phyloP scores from a whole-genome alignment of 805 yeast genomes.

The Lipomyces mesembrius region DNA sequence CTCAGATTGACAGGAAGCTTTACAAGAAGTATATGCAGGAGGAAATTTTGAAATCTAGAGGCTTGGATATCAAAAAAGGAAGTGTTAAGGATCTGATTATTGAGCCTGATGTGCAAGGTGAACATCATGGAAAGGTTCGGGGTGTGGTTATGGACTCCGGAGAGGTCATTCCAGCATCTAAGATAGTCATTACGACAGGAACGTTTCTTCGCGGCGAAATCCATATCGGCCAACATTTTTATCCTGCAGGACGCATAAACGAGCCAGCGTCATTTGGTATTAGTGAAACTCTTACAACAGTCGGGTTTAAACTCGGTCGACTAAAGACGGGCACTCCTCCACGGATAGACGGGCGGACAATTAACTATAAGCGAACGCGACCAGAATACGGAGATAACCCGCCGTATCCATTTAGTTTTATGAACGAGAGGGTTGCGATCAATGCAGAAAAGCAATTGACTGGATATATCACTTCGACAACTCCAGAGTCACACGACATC shows the following conservation, averaged over 20 bases:
- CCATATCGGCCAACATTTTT: constrained; percentile 79
- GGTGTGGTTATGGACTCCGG: constrained; percentile 82
- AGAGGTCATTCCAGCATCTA: constrained; percentile 58
- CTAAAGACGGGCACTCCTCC: constrained; percentile 98
- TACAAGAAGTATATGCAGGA: constrained; percentile 81
- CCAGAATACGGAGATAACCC: constrained; percentile 80
- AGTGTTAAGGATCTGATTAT: constrained; percentile 85
- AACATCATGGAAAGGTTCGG: constrained; percentile 37
- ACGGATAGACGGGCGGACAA: constrained; percentile 71
- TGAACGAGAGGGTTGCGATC: constrained; percentile 71
- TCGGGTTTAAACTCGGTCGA: constrained; percentile 85
- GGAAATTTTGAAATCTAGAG: constrained; percentile 55
- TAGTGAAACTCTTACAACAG: constrained; percentile 71
- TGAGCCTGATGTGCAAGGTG: constrained; percentile 43
- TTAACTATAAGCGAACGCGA: constrained; percentile 66
- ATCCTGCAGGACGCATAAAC: constrained; percentile 92
- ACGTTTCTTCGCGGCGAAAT: constrained; percentile 94
- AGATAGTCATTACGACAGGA: constrained; percentile 91
- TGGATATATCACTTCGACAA: constrained; percentile 82
- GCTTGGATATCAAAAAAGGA: constrained; percentile 67
- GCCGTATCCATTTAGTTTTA: constrained; percentile 86
- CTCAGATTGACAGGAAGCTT: constrained; percentile 87
- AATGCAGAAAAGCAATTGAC: constrained; percentile 47
- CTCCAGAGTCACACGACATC: constrained; percentile 70
- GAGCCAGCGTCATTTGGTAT: constrained; percentile 91